Conservation (phyloP, 345 rosid species). For the Trapa incisa region DNA sequence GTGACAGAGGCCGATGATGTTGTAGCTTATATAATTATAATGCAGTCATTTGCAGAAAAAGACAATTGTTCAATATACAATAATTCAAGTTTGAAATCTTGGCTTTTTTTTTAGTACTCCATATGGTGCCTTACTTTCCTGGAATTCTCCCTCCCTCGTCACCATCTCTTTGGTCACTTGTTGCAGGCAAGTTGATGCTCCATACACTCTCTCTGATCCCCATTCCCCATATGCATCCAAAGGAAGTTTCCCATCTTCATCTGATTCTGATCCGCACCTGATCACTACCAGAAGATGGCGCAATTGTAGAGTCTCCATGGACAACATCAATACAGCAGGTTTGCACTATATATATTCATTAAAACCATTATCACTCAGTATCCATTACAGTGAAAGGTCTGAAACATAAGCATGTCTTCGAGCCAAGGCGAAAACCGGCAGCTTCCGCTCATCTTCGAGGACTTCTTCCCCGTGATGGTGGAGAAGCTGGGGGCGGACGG, state of each 20-base stretch:
- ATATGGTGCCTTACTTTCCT: neutral
- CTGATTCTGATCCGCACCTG: no score
- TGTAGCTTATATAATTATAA: no score
- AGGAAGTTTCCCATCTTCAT: neutral
- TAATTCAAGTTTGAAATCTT: no score
- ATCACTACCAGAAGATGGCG: neutral
- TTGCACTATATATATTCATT: neutral
- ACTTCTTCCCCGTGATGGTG: constrained; percentile 34
- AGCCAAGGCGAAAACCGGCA: neutral
- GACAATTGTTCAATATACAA: no score
- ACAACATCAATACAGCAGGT: no score
- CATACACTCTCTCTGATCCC: no score
- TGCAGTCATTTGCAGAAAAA: no score
- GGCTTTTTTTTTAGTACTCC: no score
- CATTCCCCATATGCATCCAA: neutral
- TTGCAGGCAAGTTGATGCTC: neutral
- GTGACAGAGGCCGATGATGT: no score
- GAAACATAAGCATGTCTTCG: neutral
- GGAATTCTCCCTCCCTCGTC: neutral
- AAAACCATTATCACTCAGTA: neutral
- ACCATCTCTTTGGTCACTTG: neutral
- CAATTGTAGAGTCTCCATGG: neutral
- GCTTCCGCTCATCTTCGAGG: constrained; percentile 15
- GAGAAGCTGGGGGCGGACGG: constrained; percentile 36
- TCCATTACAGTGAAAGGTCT: neutral